These are phyloP conservation scores for Colletotrichum tropicale DNA, from an alignment of 2,329 filamentous ascomycete genomes.

Conservation along the genomic window DNA sequence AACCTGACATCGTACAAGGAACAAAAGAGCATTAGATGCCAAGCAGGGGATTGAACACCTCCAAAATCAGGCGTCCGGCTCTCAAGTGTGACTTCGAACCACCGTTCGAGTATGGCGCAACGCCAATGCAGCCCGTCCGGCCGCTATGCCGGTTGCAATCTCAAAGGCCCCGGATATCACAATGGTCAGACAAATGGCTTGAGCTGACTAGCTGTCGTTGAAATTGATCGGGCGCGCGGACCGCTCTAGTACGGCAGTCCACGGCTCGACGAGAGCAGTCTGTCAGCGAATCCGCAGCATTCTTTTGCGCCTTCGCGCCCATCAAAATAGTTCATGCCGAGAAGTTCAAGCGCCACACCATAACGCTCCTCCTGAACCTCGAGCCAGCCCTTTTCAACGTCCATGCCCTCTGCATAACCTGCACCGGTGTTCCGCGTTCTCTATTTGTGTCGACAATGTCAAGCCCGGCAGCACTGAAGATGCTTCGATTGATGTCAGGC, in stretches of 20 bases:
- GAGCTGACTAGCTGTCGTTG: conserved; percentile 17
- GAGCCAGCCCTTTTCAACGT: background rate
- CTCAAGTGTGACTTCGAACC: background rate
- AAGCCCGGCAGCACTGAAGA: background rate
- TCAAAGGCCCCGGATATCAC: background rate
- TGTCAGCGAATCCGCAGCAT: background rate
- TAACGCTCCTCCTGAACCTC: conserved; percentile 13
- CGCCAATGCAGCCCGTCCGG: conserved; percentile 14
- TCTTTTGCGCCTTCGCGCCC: background rate
- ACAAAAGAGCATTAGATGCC: conserved; percentile 7
- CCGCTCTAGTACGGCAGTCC: background rate
- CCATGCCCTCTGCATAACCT: conserved; percentile 14
- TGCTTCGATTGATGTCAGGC: background rate
- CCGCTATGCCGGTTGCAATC: conserved; percentile 17
- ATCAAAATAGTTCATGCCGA: conserved; percentile 14
- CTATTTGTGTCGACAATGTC: conserved; percentile 4
- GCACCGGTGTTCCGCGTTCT: conserved; percentile 16
- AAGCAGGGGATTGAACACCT: conserved; percentile 11
- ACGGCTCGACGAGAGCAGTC: background rate
- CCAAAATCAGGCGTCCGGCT: background rate
- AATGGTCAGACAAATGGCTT: conserved; percentile 21
- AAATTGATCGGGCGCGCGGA: conserved; percentile 15
- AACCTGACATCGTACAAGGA: background rate
- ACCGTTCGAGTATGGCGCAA: background rate
- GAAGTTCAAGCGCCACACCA: conserved; percentile 15